Percentiles rank a stretch among this genome's conserved stretches.
Evolutionary conservation across 1,284 basidiomycete genomes (phyloP).

Genomic region (Xanthoconium separans): DNA sequence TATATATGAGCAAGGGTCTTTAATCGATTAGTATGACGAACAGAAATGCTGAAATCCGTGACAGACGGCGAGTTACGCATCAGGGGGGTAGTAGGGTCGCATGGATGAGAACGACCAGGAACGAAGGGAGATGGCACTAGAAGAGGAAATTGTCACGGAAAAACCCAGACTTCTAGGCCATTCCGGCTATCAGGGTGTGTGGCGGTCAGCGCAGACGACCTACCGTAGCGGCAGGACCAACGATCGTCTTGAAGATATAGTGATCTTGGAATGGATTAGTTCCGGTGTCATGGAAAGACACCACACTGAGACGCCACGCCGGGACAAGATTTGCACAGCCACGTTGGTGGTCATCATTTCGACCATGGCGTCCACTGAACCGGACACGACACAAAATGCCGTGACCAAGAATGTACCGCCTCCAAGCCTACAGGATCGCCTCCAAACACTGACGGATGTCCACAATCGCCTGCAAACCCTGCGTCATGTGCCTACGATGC

Average conservation of each 20-base stretch:
- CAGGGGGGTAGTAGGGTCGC: conserved; percentile 1
- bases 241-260: background rate
- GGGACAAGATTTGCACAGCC: conserved; percentile 14
- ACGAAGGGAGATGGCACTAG: conserved; percentile 3
- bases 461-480: conserved; percentile 43
- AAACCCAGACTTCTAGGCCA: conserved; percentile 1
- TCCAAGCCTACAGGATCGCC: conserved; percentile 39
- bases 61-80: background rate
- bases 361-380: conserved; percentile 4
- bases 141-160: conserved; percentile 6
- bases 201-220: background rate
- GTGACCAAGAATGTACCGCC: background rate
- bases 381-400: conserved; percentile 4
- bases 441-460: conserved; percentile 47
- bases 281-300: too few relatives aligned
- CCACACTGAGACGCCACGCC: conserved; percentile 8
- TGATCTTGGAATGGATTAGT: background rate
- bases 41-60: background rate
- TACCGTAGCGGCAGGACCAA: too few relatives aligned
- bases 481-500: conserved; percentile 42
- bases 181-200: background rate
- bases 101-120: conserved; percentile 2
- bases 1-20: background rate
- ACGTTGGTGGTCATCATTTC: background rate
- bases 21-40: background rate